phyloP scores from a whole-genome alignment of 257 asterid species.

The Linaria vulgaris region DNA sequence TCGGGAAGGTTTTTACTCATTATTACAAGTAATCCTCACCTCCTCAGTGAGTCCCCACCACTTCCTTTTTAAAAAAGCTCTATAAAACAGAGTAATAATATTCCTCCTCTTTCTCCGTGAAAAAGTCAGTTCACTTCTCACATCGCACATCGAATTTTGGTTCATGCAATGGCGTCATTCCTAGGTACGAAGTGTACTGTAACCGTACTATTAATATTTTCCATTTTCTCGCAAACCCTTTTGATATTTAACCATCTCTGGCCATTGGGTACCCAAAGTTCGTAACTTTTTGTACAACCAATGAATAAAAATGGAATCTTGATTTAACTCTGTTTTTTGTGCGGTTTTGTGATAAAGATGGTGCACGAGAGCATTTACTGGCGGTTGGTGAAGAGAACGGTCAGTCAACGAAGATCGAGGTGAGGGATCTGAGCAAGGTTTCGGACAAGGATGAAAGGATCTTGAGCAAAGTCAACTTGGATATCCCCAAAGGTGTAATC shows the following conservation, averaged over 20 bases:
- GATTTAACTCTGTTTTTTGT: neutral
- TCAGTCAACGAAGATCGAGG: constrained; percentile 43
- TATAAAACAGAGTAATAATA: too few species aligned
- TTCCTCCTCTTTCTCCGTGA: neutral
- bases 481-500: constrained; percentile 62
- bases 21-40: too few species aligned
- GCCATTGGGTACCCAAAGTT: neutral
- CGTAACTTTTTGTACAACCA: neutral
- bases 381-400: constrained; percentile 28
- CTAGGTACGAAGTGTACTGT: constrained; percentile 1
- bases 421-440: constrained; percentile 46
- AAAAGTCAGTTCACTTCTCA: neutral
- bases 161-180: constrained; percentile 8
- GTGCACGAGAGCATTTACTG: constrained; percentile 42
- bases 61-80: too few species aligned
- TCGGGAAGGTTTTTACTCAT: neutral
- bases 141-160: neutral
- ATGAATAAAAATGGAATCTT: neutral
- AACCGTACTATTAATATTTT: neutral
- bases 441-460: constrained; percentile 49
- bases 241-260: neutral
- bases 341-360: constrained; percentile 28
- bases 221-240: neutral
- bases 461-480: constrained; percentile 50
- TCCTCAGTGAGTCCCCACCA: too few species aligned